phyloP scores from a whole-genome alignment of 179 eudicot species.

The Drosera spatulata region DNA sequence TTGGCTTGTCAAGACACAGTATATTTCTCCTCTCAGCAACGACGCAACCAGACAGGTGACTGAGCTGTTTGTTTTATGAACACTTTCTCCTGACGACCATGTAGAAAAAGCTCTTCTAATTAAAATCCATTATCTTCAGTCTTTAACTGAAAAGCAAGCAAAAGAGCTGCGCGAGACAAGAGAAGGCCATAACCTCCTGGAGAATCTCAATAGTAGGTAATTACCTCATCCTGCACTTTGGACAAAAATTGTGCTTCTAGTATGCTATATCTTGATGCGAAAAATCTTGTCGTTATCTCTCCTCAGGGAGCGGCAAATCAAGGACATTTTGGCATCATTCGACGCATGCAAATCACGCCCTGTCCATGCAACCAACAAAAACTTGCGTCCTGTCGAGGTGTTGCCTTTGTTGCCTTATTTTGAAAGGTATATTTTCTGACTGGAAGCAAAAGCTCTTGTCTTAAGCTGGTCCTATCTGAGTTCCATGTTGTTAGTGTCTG shows the following conservation, averaged over 20 bases:
- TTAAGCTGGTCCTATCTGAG: not conserved
- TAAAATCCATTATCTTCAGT: constrained; percentile 30
- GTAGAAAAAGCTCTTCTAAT: constrained; percentile 2
- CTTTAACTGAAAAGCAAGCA: constrained; percentile 89
- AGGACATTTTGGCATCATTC: constrained; percentile 76
- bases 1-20: constrained; percentile 98
- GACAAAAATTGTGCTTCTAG: not conserved
- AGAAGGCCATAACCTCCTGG: constrained; percentile 53
- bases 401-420: constrained; percentile 79
- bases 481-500: not conserved
- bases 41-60: constrained; percentile 78
- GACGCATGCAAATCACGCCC: constrained; percentile 81
- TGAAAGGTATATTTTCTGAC: constrained; percentile 50
- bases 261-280: not conserved
- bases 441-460: not conserved
- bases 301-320: constrained; percentile 74
- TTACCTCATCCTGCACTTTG: not conserved
- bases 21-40: constrained; percentile 89
- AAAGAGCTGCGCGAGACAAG: constrained; percentile 74
- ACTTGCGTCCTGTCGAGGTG: constrained; percentile 70
- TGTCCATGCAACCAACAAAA: constrained; percentile 74
- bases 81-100: not conserved
- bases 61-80: not conserved
- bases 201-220: constrained; percentile 57
- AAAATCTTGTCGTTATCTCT: not conserved